Percentiles rank a stretch among this genome's conserved stretches.
Evolutionary conservation across 108 stramenopile genomes (phyloP).

Genomic region (Nannochloropsis gaditana): DNA sequence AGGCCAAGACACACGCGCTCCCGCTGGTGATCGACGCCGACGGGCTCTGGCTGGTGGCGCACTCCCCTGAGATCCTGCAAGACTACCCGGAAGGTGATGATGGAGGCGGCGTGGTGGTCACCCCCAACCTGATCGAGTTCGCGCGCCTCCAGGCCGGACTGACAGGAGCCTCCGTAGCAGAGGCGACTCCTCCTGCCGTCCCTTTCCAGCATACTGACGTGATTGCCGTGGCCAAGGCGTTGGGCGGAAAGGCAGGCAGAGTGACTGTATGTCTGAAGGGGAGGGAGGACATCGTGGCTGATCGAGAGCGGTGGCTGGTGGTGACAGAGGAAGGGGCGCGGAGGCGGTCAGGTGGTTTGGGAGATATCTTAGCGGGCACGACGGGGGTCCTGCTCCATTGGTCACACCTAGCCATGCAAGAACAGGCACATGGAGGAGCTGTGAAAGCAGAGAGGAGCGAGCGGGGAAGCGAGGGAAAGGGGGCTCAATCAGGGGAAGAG

Average conservation of each 20-base stretch:
- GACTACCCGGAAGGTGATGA: slow-evolving; percentile 28
- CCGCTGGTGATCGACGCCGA: slow-evolving; percentile 89
- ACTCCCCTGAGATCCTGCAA: slow-evolving; percentile 38
- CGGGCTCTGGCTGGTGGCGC: slow-evolving; percentile 73
- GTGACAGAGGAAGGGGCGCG: slow-evolving; percentile 72
- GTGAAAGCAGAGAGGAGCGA: slow-evolving; percentile 7
- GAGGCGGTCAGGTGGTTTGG: slow-evolving; percentile 93
- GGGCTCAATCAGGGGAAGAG: background rate
- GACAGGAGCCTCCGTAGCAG: background rate
- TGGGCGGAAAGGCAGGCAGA: slow-evolving; percentile 32
- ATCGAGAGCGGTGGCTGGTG: slow-evolving; percentile 45
- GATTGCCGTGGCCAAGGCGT: slow-evolving; percentile 26
- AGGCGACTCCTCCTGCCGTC: background rate
- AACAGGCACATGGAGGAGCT: background rate
- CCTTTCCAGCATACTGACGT: slow-evolving; percentile 35
- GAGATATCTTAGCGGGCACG: slow-evolving; percentile 75
- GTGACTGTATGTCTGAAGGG: slow-evolving; percentile 66
- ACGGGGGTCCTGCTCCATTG: slow-evolving; percentile 24
- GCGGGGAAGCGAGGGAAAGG: background rate
- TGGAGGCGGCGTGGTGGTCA: slow-evolving; percentile 62
- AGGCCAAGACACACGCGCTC: slow-evolving; percentile 57
- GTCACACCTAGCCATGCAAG: background rate
- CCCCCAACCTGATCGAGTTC: slow-evolving; percentile 88
- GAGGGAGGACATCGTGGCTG: slow-evolving; percentile 49
- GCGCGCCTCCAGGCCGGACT: slow-evolving; percentile 59